A percentile compares a stretch with the other conserved stretches of the same genome.
These are phyloP conservation scores for Paecilomyces fulvus DNA, from an alignment of 2,329 filamentous ascomycete genomes.

Conservation along the genomic window DNA sequence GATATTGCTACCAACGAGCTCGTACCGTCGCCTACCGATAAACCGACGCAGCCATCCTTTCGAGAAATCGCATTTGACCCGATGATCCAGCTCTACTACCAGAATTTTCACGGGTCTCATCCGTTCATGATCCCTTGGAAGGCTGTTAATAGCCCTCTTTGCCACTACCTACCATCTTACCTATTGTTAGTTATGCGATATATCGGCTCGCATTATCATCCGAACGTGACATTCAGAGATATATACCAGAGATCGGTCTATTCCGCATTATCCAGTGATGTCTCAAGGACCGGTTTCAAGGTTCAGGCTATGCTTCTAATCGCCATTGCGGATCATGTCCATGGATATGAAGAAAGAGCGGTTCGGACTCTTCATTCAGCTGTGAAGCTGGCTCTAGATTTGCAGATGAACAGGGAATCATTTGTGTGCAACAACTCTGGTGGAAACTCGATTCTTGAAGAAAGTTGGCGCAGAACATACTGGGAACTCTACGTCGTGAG, in stretches of 20 bases:
- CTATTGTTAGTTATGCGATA: constrained; percentile 42
- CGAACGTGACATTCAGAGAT: constrained; percentile 16
- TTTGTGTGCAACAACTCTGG: constrained; percentile 36
- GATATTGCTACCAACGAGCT: background rate
- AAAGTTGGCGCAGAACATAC: constrained; percentile 79
- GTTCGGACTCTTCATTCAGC: constrained; percentile 46
- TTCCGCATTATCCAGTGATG: constrained; percentile 4
- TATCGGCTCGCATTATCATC: constrained; percentile 43
- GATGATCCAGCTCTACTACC: constrained; percentile 41
- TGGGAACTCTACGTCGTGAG: constrained; percentile 71
- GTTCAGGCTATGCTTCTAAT: constrained; percentile 25
- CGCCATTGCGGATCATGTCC: constrained; percentile 20
- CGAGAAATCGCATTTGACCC: constrained; percentile 13
- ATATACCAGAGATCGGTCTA: constrained; percentile 12
- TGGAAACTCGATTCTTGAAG: constrained; percentile 60
- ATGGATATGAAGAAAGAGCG: constrained; percentile 17
- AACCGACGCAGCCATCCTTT: background rate
- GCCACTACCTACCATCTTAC: constrained; percentile 30
- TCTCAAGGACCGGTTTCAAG: constrained; percentile 18
- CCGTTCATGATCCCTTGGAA: constrained; percentile 42
- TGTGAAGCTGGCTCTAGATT: constrained; percentile 59
- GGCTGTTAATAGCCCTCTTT: constrained; percentile 14
- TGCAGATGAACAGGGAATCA: constrained; percentile 60
- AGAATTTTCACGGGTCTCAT: constrained; percentile 43
- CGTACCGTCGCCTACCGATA: background rate